Conservation (phyloP, 2,329 filamentous ascomycete species). For the Nemania serpens region DNA sequence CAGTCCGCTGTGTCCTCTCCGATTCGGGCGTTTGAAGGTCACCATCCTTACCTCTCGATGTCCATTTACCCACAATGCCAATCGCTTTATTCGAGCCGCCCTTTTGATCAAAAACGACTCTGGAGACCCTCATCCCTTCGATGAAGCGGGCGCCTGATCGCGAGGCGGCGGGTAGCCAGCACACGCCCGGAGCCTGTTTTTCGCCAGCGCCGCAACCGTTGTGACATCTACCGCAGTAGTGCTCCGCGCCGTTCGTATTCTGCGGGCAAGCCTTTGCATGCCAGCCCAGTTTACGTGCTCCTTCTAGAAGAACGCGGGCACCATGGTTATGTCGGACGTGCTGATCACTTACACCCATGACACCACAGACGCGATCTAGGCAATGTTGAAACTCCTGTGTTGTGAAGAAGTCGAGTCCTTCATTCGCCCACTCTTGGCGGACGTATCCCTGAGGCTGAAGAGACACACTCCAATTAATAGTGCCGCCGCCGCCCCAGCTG, state of each 20-base stretch:
- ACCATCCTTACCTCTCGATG: slow-evolving; percentile 67
- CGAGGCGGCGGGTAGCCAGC: slow-evolving; percentile 70
- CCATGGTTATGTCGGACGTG: slow-evolving; percentile 62
- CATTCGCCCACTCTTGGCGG: slow-evolving; percentile 67
- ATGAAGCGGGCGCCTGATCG: slow-evolving; percentile 69
- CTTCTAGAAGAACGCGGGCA: slow-evolving; percentile 68
- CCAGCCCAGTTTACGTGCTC: slow-evolving; percentile 68
- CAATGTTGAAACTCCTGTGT: slow-evolving; percentile 66
- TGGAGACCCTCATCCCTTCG: slow-evolving; percentile 67
- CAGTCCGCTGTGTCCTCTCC: slow-evolving; percentile 57
- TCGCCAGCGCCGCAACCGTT: slow-evolving; percentile 55
- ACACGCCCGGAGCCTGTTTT: slow-evolving; percentile 72
- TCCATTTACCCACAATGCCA: slow-evolving; percentile 78
- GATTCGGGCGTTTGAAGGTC: slow-evolving; percentile 56
- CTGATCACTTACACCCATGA: slow-evolving; percentile 43
- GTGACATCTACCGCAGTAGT: slow-evolving; percentile 60
- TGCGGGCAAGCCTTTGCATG: slow-evolving; percentile 66
- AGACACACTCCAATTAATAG: slow-evolving; percentile 67
- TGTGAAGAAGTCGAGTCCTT: slow-evolving; percentile 66
- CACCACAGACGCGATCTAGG: slow-evolving; percentile 53
- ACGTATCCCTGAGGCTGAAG: slow-evolving; percentile 64
- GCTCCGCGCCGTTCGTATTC: slow-evolving; percentile 67
- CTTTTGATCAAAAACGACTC: slow-evolving; percentile 60
- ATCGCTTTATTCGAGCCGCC: slow-evolving; percentile 59
- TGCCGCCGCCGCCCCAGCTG: slow-evolving; percentile 74